Percentiles rank a stretch among this genome's conserved stretches.
Conservation (phyloP, 331 rosid species). For the Dryas integrifolia region DNA sequence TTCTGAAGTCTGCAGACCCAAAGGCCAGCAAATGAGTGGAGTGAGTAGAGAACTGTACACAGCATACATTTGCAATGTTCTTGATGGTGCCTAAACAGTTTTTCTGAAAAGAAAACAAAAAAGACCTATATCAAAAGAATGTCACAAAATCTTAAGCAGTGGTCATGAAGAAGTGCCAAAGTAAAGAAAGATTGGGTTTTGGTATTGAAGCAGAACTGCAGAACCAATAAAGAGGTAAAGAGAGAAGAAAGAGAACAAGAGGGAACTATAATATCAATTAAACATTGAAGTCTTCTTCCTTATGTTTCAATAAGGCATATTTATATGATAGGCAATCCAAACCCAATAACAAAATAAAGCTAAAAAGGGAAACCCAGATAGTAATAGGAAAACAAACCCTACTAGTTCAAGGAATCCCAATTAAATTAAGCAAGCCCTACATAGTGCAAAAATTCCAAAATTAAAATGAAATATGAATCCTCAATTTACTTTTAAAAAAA, state of each 20-base stretch:
- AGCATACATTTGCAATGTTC: conserved; percentile 84
- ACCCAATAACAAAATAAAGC: background rate
- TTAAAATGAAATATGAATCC: background rate
- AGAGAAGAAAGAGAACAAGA: background rate
- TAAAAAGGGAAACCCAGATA: background rate
- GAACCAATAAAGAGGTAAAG: background rate
- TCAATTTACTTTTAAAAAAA: background rate
- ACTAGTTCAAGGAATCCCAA: background rate
- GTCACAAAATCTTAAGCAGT: background rate
- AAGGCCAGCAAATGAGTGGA: conserved; percentile 71
- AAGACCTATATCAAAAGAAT: background rate
- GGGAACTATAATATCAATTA: no score
- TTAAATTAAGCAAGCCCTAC: background rate
- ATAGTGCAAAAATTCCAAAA: background rate
- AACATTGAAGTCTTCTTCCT: no score
- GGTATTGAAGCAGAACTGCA: no score
- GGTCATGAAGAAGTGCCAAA: background rate
- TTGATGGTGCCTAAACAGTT: conserved; percentile 69
- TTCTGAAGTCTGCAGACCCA: conserved; percentile 73
- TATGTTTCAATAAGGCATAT: background rate
- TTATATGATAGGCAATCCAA: background rate
- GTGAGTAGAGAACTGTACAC: conserved; percentile 90
- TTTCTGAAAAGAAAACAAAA: conserved; percentile 44
- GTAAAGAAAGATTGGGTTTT: background rate
- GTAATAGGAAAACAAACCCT: background rate